Evolutionary conservation across 2,329 filamentous ascomycete species (phyloP).

Genomic region (Podosphaera leucotricha): DNA sequence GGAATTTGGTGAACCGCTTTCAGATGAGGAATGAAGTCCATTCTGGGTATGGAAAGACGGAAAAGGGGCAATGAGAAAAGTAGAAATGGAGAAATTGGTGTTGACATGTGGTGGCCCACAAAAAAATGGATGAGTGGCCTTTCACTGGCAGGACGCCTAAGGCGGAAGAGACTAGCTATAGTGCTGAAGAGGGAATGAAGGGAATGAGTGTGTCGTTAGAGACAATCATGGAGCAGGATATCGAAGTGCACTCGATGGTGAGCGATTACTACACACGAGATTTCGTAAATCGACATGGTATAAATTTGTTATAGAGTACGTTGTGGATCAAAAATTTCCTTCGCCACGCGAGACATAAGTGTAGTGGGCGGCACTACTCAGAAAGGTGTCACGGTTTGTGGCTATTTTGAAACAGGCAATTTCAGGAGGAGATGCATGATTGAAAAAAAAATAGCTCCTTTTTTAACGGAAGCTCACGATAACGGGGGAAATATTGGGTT

Average conservation of each 20-base stretch:
- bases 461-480: not conserved
- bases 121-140: too few relatives aligned
- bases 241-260: too few relatives aligned
- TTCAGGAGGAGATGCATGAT: not conserved
- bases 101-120: too few relatives aligned
- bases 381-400: not conserved
- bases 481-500: not conserved
- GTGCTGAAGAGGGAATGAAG: too few relatives aligned
- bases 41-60: not conserved
- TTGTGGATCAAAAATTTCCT: not conserved
- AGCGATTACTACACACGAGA: not conserved
- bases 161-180: too few relatives aligned
- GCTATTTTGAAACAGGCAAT: too few relatives aligned
- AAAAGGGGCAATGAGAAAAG: not conserved
- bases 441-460: not conserved
- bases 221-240: too few relatives aligned
- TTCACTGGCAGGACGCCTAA: too few relatives aligned
- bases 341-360: not conserved
- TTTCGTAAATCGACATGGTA: not conserved
- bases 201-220: too few relatives aligned
- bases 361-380: not conserved
- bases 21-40: not conserved
- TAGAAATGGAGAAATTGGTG: not conserved
- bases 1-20: not conserved
- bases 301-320: not conserved